Base-by-base conservation (phyloP, 2,329 filamentous ascomycete genomes). In the Berkeleyomyces basicola region DNA sequence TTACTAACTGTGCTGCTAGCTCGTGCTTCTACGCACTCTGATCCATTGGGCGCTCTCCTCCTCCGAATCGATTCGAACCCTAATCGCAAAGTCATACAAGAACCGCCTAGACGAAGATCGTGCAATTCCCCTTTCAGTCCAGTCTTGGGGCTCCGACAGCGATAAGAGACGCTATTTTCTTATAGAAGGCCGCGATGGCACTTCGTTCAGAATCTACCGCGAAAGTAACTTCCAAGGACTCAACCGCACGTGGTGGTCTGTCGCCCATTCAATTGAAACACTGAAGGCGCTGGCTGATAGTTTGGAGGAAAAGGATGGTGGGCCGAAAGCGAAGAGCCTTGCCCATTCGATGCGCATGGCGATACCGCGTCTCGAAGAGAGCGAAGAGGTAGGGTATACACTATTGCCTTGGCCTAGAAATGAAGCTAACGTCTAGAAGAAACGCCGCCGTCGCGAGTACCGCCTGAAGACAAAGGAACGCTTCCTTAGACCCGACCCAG, bases 161-260 rank as follows among this genome's bases (percentile, higher is more conserved):
- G 85, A 96, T 68, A 95, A 93, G 77, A 85, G 93, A 63, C 85
- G 90, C 65, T 99, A 97, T 74, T 99, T 87, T 77, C 78, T 99
- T 58, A 82, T 99, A 66, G 93, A 99, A 74, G 93, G 93, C 10
- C 82, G 89, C 67, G 92, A 97, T 68, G 91, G 99, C 73, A 97
- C 92, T 3, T 82, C 87, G 66, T 99, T 99, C 73, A 83, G 93
- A 66, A 82, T 99, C 53, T 99, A 99, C 72, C 82, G 93, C 61
- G 93, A 99, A 74, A 92, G 88, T 74, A 95, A 95, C 69, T 87
- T 89, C 10, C 84, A 84, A 4, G 80, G 86, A 40, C 82, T 87
- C 55, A 86, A 86, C 66, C 75, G 83, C 66, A 90, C 88, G 33
- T 99, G 93, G 93, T 90, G 89, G 82, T 96, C 86, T 70, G 85